Evolutionary conservation across 108 stramenopile genomes (phyloP), one percentile per base, ranked within the genome.

Genomic region (Pseudonitzschia multistriata): DNA sequence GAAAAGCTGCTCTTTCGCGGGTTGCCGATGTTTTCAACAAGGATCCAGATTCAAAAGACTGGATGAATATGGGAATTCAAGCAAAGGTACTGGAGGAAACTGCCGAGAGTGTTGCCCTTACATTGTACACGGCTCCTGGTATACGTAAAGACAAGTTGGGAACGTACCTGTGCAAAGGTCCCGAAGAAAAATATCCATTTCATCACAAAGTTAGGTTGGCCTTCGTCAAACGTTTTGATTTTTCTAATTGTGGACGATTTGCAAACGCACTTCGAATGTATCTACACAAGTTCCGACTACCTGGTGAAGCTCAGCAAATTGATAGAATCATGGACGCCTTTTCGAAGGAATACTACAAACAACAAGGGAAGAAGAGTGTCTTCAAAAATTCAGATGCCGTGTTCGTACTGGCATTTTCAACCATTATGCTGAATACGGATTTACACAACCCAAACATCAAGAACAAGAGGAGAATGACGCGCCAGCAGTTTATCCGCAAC

Each of bases 301-400:
- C 98, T 19, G 97, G 97, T 19, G 97, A 99, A 82, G 96, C 96
- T 8, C 98, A 99, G 77, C 93, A 92, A 70, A 97, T 99, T 59
- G 97, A 97, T 76, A 78, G 96, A 50, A 72, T 99, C 49, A 97
- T 99, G 97, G 97, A 97, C 62, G 89, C 91, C 8, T 97, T 98
- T 68, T 88, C 95, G 5, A 74, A 81, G 37, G 79, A 90, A 72
- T 77, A 87, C 27, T 96, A 85, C 74, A 70, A 75, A 28, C 84
- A 81, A 21, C 85, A 87, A 66, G 54, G 67, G 42, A 67, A 68
- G 17, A 19, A 72, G 19, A 73, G 81, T 49, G 82, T 88, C 31
- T 95, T 97, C 69, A 79, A 76, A 22, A 88, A 79, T 53, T 77
- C 89, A 4, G 98, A 98, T 80, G 94, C 96, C 34, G 96, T 88